Evolutionary conservation across 805 yeast genomes (phyloP).

Genomic region (Wickerhamomyces strasburgensis): DNA sequence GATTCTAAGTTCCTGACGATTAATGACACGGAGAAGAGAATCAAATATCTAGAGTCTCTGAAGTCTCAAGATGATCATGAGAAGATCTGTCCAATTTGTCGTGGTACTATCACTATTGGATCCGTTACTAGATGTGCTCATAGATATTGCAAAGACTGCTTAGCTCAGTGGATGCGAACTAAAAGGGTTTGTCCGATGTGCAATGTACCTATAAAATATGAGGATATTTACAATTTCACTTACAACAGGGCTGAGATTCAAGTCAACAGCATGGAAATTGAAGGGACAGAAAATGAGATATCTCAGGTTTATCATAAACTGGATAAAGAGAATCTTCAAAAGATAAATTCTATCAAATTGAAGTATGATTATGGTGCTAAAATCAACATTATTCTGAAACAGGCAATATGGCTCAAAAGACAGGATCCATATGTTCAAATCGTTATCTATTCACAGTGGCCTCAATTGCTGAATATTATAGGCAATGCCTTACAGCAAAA

Average conservation of each 20-base stretch:
- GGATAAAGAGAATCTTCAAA: conserved; percentile 35
- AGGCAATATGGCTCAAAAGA: conserved; percentile 56
- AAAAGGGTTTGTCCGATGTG: conserved; percentile 77
- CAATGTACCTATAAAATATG: conserved; percentile 42
- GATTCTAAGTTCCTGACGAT: conserved; percentile 10
- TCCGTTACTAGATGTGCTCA: conserved; percentile 90
- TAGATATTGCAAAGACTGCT: conserved; percentile 78
- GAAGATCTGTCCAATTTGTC: conserved; percentile 71
- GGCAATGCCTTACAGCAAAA: conserved; percentile 60
- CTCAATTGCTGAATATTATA: conserved; percentile 61
- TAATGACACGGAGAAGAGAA: conserved; percentile 27
- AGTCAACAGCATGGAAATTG: conserved; percentile 36
- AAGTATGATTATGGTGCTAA: conserved; percentile 72
- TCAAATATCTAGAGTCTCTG: conserved; percentile 47
- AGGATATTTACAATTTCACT: conserved; percentile 67
- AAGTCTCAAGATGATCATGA: conserved; percentile 27
- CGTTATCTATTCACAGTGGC: conserved; percentile 87
- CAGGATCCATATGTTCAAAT: conserved; percentile 57
- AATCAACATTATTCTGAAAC: conserved; percentile 75
- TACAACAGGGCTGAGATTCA: conserved; percentile 47
- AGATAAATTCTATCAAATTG: conserved; percentile 41
- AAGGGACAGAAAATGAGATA: conserved; percentile 9
- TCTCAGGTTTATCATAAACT: conserved; percentile 29
- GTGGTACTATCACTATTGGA: conserved; percentile 64
- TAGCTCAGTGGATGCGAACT: conserved; percentile 63